A percentile compares a stretch with the other conserved stretches of the same genome.
Evolutionary conservation across 257 asterid species (phyloP).

Genomic region (Solanum neorickii): DNA sequence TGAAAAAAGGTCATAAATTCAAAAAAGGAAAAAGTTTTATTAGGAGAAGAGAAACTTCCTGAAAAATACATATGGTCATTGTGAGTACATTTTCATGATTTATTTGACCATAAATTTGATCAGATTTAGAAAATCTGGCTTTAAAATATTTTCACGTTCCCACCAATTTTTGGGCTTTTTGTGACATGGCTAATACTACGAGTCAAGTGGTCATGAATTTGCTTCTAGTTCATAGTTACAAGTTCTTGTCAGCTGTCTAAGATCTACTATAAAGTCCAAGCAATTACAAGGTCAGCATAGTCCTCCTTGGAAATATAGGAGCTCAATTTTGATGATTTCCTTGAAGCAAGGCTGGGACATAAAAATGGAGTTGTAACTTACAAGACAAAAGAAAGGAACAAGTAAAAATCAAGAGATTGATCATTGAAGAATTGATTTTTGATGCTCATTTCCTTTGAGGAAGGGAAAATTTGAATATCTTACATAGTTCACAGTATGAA

Average conservation of each 20-base stretch:
- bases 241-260: neutral
- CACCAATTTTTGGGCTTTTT: neutral
- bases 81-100: neutral
- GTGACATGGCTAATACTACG: neutral
- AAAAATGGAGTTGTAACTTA: neutral
- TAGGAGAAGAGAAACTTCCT: neutral
- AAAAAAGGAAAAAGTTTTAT: neutral
- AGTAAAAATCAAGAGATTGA: neutral
- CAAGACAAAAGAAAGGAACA: neutral
- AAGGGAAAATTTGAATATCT: slow-evolving; percentile 18
- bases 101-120: neutral
- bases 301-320: neutral
- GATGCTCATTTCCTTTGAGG: neutral
- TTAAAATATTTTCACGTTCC: neutral
- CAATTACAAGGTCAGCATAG: neutral
- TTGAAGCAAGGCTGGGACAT: neutral
- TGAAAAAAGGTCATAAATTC: neutral
- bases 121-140: neutral
- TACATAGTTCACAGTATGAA: slow-evolving; percentile 84
- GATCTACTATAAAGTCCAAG: neutral
- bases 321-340: neutral
- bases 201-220: neutral
- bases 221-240: neutral
- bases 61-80: neutral
- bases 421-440: neutral